Percentiles rank a stretch among this genome's conserved stretches.
Conservation (phyloP, 2,329 filamentous ascomycete species). For the Colletotrichum nymphaeae region DNA sequence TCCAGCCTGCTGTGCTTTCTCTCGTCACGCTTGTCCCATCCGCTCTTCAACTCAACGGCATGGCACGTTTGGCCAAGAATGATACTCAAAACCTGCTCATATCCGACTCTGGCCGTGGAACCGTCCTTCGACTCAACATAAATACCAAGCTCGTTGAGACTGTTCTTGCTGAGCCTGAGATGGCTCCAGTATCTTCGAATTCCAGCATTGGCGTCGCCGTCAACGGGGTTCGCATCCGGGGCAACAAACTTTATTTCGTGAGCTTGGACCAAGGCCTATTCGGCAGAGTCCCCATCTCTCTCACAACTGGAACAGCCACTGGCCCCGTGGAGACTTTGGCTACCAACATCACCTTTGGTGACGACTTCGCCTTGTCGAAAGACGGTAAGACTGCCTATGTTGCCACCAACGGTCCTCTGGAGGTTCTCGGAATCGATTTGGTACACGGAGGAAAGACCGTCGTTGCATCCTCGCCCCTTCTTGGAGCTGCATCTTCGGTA, state of each 20-base stretch:
- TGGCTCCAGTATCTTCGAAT: not conserved
- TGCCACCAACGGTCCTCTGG: slow-evolving; percentile 14
- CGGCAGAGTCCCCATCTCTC: not conserved
- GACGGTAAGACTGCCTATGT: slow-evolving; percentile 12
- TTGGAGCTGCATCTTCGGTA: not conserved
- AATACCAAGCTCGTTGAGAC: slow-evolving; percentile 33
- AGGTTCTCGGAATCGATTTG: not conserved
- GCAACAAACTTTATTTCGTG: slow-evolving; percentile 8
- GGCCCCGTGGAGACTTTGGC: slow-evolving; percentile 2
- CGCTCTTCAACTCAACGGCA: slow-evolving; percentile 38
- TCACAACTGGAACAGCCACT: not conserved
- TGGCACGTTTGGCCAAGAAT: slow-evolving; percentile 33
- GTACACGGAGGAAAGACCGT: not conserved
- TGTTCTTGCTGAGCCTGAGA: slow-evolving; percentile 31
- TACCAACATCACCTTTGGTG: slow-evolving; percentile 10
- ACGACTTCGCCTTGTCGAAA: slow-evolving; percentile 21
- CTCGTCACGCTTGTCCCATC: slow-evolving; percentile 30
- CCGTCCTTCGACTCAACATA: slow-evolving; percentile 35
- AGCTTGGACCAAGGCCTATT: slow-evolving; percentile 23
- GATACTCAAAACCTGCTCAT: slow-evolving; percentile 37
- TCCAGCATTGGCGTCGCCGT: not conserved
- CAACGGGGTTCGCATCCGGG: slow-evolving; percentile 15
- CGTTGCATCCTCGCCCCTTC: not conserved
- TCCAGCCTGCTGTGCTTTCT: slow-evolving; percentile 1
- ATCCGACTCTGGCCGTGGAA: slow-evolving; percentile 37